These are phyloP conservation scores for Hsuehochloa calcarea DNA, from an alignment of 176 grass and related monocot genomes.

Conservation along the genomic window DNA sequence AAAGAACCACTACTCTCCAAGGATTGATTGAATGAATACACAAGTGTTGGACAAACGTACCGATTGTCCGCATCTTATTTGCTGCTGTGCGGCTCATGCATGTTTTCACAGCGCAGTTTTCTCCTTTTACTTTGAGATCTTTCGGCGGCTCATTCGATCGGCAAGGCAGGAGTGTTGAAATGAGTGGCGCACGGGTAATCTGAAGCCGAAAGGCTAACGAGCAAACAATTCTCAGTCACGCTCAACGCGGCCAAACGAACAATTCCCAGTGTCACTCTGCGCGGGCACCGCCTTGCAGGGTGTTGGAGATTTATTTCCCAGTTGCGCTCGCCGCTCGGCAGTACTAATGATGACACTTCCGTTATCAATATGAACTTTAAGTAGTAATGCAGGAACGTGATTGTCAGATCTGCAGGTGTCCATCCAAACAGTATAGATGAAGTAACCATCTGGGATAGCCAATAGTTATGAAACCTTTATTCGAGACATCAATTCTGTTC, in stretches of 20 bases:
- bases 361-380: no score
- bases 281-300: background rate
- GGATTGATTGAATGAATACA: conserved; percentile 34
- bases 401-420: no score
- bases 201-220: background rate
- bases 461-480: background rate
- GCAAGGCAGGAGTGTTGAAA: background rate
- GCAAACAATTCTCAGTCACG: no score
- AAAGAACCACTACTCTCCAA: conserved; percentile 31
- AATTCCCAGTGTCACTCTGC: no score
- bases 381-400: no score
- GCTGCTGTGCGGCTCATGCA: background rate
- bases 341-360: no score
- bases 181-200: background rate
- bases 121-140: background rate
- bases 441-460: background rate
- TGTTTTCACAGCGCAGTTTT: background rate
- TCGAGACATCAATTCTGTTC: background rate
- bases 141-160: background rate
- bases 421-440: background rate
- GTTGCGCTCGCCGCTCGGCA: no score
- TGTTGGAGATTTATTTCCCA: background rate
- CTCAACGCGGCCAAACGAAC: background rate
- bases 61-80: background rate
- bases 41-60: background rate